phyloP scores from a whole-genome alignment of 2,329 filamentous ascomycete genomes.

The Westerdykella ornata region DNA sequence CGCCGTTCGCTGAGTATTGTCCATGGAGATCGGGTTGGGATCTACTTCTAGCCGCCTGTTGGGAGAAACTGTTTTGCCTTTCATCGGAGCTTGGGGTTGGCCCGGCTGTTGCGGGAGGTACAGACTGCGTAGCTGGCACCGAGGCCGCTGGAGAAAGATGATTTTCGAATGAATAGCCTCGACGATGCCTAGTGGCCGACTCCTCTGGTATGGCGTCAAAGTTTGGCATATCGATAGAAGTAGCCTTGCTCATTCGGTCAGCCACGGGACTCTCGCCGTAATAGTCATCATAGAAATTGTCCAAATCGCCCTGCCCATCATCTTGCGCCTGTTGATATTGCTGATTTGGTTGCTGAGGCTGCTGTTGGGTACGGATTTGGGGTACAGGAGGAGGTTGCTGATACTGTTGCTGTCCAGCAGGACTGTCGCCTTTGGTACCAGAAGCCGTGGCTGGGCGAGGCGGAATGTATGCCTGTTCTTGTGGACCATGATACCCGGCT shows the following conservation, averaged over 20 bases:
- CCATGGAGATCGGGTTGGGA: constrained; percentile 58
- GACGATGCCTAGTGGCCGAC: constrained; percentile 22
- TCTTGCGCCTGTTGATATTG: constrained; percentile 19
- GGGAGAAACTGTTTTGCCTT: constrained; percentile 20
- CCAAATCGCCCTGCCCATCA: constrained; percentile 39
- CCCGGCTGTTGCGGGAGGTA: constrained; percentile 8
- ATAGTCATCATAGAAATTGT: constrained; percentile 48
- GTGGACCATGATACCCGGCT: constrained; percentile 33
- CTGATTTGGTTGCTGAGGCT: constrained; percentile 11
- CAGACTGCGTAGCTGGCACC: constrained; percentile 8
- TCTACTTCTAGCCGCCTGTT: constrained; percentile 51
- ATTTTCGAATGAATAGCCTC: constrained; percentile 34
- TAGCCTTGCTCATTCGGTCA: constrained; percentile 36
- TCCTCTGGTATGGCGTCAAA: constrained; percentile 51
- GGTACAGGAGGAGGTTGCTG: background rate
- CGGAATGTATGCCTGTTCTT: constrained; percentile 30
- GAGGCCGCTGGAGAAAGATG: constrained; percentile 21
- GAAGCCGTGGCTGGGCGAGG: constrained; percentile 35
- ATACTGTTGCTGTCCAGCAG: constrained; percentile 18
- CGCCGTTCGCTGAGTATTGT: constrained; percentile 29
- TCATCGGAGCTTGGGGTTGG: constrained; percentile 2
- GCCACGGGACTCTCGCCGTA: constrained; percentile 31
- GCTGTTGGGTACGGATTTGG: constrained; percentile 1
- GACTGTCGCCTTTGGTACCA: constrained; percentile 19
- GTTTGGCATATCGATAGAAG: constrained; percentile 57